A percentile compares a stretch with the other conserved stretches of the same genome.
These are phyloP conservation scores for Mastigamoeba balamuthi DNA, from an alignment of 78 protist genomes.

Conservation along the genomic window DNA sequence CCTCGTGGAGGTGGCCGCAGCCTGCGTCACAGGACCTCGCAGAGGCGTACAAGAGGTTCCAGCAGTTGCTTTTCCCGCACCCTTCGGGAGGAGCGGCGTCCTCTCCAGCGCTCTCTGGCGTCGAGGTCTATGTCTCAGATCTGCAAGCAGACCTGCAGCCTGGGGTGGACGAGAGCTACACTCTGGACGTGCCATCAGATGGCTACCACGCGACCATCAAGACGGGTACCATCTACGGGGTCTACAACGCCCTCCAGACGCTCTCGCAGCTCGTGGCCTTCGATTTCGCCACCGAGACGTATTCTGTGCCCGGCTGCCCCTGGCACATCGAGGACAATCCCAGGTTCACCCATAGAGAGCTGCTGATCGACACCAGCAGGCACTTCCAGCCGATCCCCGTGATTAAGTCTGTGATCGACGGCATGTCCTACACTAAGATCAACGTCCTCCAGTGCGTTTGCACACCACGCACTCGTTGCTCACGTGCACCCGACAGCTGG, in stretches of 20 bases:
- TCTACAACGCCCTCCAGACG: conserved; percentile 50
- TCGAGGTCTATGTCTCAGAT: neutral
- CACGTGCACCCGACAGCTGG: no score
- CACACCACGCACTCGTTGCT: no score
- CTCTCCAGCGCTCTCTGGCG: neutral
- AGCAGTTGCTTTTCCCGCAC: neutral
- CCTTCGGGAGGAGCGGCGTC: neutral
- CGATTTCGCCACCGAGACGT: conserved; percentile 19
- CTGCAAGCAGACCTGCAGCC: conserved; percentile 4
- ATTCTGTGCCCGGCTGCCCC: neutral
- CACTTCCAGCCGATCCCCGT: conserved; percentile 36
- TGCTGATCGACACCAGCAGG: conserved; percentile 67
- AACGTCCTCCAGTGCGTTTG: conserved; percentile 70
- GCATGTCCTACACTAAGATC: conserved; percentile 41
- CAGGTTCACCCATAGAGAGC: conserved; percentile 57
- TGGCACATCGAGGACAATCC: conserved; percentile 43
- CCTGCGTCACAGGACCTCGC: neutral
- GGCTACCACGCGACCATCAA: neutral
- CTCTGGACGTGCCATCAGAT: neutral
- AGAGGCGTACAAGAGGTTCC: neutral
- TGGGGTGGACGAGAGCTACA: conserved; percentile 22
- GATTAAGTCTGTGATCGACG: conserved; percentile 9
- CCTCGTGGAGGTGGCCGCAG: no score
- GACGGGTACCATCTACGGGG: conserved; percentile 27
- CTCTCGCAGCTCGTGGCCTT: conserved; percentile 55